phyloP scores from a whole-genome alignment of 345 rosid species.

The Melaleuca quinquenervia region DNA sequence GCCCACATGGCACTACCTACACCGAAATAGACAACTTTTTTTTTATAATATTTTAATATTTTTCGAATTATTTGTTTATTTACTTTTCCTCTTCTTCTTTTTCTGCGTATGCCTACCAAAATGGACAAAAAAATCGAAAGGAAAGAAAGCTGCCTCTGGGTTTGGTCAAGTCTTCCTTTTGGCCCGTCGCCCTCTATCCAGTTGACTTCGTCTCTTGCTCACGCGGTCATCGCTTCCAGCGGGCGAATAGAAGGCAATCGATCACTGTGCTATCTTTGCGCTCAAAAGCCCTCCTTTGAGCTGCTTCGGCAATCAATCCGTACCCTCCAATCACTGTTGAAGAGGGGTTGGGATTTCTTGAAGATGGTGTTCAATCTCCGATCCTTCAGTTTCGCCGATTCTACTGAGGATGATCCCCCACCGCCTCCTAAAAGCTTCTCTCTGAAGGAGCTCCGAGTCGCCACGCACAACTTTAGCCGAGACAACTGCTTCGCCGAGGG shows the following conservation, averaged over 20 bases:
- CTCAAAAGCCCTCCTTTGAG: too few species aligned
- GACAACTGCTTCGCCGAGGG: not conserved
- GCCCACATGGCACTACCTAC: too few species aligned
- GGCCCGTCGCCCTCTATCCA: not conserved
- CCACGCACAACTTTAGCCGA: not conserved
- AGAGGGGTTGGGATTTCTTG: not conserved
- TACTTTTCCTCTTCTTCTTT: too few species aligned
- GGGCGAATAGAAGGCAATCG: too few species aligned
- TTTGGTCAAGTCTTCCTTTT: not conserved
- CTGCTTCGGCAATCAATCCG: too few species aligned
- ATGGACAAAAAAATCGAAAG: too few species aligned
- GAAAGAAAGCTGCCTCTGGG: not conserved
- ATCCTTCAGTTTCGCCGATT: not conserved
- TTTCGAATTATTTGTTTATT: not conserved
- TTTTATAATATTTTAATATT: too few species aligned
- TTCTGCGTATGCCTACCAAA: too few species aligned
- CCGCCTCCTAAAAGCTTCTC: not conserved
- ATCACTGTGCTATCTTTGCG: too few species aligned
- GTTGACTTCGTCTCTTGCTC: not conserved
- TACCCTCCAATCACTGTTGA: not conserved
- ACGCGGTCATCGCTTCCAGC: not conserved
- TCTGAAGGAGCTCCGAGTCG: not conserved
- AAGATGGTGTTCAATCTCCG: not conserved
- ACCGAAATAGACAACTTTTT: too few species aligned
- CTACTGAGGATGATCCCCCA: not conserved